A percentile compares a stretch with the other conserved stretches of the same genome.
Conservation (phyloP, 2,329 filamentous ascomycete genomes). For the Fusarium papillatum region DNA sequence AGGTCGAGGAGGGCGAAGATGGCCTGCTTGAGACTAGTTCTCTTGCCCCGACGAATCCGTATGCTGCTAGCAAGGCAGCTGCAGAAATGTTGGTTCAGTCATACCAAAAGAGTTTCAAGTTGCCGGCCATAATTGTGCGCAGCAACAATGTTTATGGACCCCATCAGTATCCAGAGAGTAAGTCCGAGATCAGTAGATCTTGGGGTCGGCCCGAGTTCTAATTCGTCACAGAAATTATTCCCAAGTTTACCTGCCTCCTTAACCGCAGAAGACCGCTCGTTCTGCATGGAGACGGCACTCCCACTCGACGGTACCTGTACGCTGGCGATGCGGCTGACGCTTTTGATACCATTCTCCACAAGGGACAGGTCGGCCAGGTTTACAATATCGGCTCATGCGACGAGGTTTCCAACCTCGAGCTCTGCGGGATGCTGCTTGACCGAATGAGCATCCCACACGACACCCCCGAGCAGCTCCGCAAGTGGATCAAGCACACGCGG, state of each 20-base stretch:
- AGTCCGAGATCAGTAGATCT: slow-evolving; percentile 46
- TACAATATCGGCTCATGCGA: slow-evolving; percentile 88
- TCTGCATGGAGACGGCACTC: slow-evolving; percentile 82
- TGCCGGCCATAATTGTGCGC: slow-evolving; percentile 84
- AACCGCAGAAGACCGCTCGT: slow-evolving; percentile 76
- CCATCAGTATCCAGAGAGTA: slow-evolving; percentile 87
- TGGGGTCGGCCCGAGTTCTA: slow-evolving; percentile 1
- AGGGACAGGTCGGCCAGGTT: slow-evolving; percentile 78
- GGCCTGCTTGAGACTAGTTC: slow-evolving; percentile 81
- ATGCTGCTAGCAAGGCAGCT: slow-evolving; percentile 84
- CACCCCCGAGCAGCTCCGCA: slow-evolving; percentile 65
- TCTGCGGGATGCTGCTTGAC: slow-evolving; percentile 75
- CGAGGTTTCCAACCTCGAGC: slow-evolving; percentile 80
- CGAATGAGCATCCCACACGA: slow-evolving; percentile 70
- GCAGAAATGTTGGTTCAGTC: slow-evolving; percentile 90
- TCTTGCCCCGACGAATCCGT: slow-evolving; percentile 85
- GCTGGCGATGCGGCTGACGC: slow-evolving; percentile 85
- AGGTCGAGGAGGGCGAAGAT: slow-evolving; percentile 79
- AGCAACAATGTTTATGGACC: slow-evolving; percentile 91
- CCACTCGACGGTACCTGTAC: slow-evolving; percentile 82
- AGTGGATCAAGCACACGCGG: slow-evolving; percentile 80
- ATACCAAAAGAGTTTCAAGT: slow-evolving; percentile 87
- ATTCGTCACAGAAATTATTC: slow-evolving; percentile 78
- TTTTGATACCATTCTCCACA: slow-evolving; percentile 87
- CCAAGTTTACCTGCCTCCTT: slow-evolving; percentile 83